A percentile compares a stretch with the other conserved stretches of the same genome.
Conservation (phyloP, 2,329 filamentous ascomycete genomes). For the Sarocladium brachiariae region DNA sequence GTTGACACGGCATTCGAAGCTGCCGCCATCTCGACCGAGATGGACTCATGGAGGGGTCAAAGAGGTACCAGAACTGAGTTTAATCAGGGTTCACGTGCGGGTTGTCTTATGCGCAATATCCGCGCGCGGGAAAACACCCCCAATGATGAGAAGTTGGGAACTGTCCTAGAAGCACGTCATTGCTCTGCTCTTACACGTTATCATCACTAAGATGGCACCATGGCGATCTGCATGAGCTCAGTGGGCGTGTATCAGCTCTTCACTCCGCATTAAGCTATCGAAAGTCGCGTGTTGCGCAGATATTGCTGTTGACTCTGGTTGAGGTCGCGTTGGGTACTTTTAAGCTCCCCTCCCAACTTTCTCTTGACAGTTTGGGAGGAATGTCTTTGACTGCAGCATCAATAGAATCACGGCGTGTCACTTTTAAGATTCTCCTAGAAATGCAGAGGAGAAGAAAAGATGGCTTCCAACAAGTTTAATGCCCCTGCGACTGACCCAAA, state of each 20-base stretch:
- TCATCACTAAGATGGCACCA: background rate
- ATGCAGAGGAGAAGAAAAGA: background rate
- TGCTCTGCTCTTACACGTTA: background rate
- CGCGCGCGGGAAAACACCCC: background rate
- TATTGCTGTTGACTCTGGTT: background rate
- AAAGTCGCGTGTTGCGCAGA: background rate
- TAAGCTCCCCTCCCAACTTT: background rate
- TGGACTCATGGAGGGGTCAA: background rate
- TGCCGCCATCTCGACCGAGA: background rate
- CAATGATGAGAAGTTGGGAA: background rate
- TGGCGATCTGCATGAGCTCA: background rate
- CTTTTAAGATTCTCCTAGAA: background rate
- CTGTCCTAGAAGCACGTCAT: background rate
- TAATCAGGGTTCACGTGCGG: background rate
- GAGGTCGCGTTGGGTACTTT: background rate
- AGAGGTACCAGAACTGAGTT: background rate
- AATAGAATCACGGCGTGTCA: background rate
- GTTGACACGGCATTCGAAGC: background rate
- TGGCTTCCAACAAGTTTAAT: constrained; percentile 11
- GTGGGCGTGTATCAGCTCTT: background rate
- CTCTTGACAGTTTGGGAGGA: background rate
- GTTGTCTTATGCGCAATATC: background rate
- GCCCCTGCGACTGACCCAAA: constrained; percentile 25
- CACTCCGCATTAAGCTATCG: background rate
- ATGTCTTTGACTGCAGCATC: constrained; percentile 2